These are phyloP conservation scores for Talaromyces sp. DNA, from an alignment of 2,329 filamentous ascomycete species.

Conservation along the genomic window DNA sequence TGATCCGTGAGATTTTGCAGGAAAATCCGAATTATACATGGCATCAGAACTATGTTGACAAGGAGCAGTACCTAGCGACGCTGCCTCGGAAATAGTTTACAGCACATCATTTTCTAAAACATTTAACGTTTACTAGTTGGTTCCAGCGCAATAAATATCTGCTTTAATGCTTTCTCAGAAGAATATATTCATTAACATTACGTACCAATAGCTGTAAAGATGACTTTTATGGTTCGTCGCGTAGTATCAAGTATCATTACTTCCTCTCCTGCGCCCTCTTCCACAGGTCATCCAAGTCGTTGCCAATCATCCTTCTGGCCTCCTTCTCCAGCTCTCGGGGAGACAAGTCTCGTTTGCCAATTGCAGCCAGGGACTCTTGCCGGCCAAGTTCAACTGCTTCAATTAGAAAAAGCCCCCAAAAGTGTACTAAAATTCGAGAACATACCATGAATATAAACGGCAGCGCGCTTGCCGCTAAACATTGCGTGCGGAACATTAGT, in stretches of 20 bases:
- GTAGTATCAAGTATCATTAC: neutral
- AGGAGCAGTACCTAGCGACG: slow-evolving; percentile 6
- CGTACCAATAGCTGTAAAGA: neutral
- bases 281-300: slow-evolving; percentile 25
- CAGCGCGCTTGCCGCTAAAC: slow-evolving; percentile 54
- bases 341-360: slow-evolving; percentile 23
- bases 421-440: slow-evolving; percentile 4
- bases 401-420: neutral
- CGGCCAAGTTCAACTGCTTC: slow-evolving; percentile 27
- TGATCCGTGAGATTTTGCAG: slow-evolving; percentile 23
- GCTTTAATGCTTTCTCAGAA: neutral
- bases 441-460: slow-evolving; percentile 54
- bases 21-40: slow-evolving; percentile 35
- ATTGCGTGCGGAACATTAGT: slow-evolving; percentile 60
- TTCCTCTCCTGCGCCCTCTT: slow-evolving; percentile 2
- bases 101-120: too few relatives aligned
- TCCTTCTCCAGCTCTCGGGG: slow-evolving; percentile 22
- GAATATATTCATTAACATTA: neutral
- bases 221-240: neutral
- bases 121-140: too few relatives aligned
- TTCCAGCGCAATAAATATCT: neutral
- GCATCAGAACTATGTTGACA: slow-evolving; percentile 39
- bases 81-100: slow-evolving; percentile 2
- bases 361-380: slow-evolving; percentile 23
- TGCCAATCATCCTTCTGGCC: slow-evolving; percentile 23